These are phyloP conservation scores for Lachnellula arida DNA, from an alignment of 2,329 filamentous ascomycete genomes.

Conservation along the genomic window DNA sequence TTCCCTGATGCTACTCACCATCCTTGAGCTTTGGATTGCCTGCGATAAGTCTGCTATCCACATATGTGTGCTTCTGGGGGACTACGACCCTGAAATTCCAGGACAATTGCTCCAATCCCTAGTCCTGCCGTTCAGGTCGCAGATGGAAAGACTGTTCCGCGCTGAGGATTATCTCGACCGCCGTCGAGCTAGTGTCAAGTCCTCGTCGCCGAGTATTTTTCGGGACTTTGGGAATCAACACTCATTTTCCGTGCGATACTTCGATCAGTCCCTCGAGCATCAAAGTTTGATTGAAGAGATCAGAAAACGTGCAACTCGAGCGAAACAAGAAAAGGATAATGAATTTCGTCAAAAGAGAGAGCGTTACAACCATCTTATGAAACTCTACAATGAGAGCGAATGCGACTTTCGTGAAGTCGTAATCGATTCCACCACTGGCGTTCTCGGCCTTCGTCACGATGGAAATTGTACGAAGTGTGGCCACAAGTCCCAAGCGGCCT, in stretches of 20 bases:
- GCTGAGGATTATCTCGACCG: constrained; percentile 44
- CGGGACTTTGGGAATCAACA: constrained; percentile 28
- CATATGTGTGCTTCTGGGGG: constrained; percentile 35
- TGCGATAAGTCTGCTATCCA: constrained; percentile 43
- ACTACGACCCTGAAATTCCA: constrained; percentile 44
- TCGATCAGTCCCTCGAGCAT: constrained; percentile 38
- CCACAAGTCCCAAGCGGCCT: constrained; percentile 28
- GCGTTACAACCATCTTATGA: constrained; percentile 30
- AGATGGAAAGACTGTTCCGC: constrained; percentile 38
- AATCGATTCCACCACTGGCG: neutral
- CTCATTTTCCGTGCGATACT: constrained; percentile 46
- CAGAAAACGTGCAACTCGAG: constrained; percentile 33
- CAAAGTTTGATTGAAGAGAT: constrained; percentile 36
- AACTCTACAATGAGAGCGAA: neutral
- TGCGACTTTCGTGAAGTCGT: constrained; percentile 2
- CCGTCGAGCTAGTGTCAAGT: neutral
- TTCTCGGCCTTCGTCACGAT: neutral
- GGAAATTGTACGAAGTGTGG: constrained; percentile 36
- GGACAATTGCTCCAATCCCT: constrained; percentile 38
- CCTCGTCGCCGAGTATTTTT: constrained; percentile 33
- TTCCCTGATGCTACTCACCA: constrained; percentile 51
- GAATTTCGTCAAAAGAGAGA: constrained; percentile 32
- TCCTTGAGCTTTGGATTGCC: constrained; percentile 54
- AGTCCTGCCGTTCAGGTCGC: constrained; percentile 36
- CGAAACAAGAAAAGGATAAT: constrained; percentile 27